These are phyloP conservation scores for Coemansia sp. DNA, from an alignment of 192 early-diverging fungal genomes.

Conservation along the genomic window DNA sequence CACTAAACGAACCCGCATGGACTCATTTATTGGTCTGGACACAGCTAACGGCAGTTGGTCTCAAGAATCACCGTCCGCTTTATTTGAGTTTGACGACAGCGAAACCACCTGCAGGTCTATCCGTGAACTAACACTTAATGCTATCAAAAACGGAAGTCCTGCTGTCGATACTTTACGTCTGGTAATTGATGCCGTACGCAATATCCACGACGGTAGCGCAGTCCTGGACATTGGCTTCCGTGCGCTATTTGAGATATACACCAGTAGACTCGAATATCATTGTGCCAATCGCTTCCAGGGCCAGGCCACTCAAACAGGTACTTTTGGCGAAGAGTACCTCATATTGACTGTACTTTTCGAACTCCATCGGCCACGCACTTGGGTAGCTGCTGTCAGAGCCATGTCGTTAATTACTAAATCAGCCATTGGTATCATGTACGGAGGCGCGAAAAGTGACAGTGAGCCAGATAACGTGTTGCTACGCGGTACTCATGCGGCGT, in stretches of 20 bases:
- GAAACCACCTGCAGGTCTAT: slow-evolving; percentile 35
- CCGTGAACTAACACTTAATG: slow-evolving; percentile 22
- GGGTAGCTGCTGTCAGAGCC: slow-evolving; percentile 48
- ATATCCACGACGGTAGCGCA: slow-evolving; percentile 44
- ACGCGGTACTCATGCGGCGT: slow-evolving; percentile 44
- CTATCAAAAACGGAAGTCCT: slow-evolving; percentile 14
- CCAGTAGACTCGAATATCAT: slow-evolving; percentile 39
- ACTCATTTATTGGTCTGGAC: background rate
- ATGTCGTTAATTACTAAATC: slow-evolving; percentile 50
- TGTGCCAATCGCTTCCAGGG: slow-evolving; percentile 39
- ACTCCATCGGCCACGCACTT: slow-evolving; percentile 47
- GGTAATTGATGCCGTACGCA: slow-evolving; percentile 46
- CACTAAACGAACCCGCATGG: slow-evolving; percentile 36
- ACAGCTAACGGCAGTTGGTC: background rate
- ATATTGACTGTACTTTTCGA: slow-evolving; percentile 45
- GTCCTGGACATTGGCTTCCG: slow-evolving; percentile 51
- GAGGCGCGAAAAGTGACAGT: slow-evolving; percentile 5
- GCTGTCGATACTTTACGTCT: slow-evolving; percentile 32
- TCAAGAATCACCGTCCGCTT: background rate
- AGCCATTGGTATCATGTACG: slow-evolving; percentile 51
- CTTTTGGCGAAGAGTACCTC: slow-evolving; percentile 52
- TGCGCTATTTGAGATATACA: slow-evolving; percentile 48
- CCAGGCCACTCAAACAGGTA: background rate
- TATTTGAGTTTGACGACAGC: slow-evolving; percentile 53
- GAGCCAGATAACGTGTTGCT: background rate